Percentiles rank a stretch among this genome's conserved stretches.
Evolutionary conservation across 768 basidiomycete genomes (phyloP).

Genomic region (Arthromyces matolae): DNA sequence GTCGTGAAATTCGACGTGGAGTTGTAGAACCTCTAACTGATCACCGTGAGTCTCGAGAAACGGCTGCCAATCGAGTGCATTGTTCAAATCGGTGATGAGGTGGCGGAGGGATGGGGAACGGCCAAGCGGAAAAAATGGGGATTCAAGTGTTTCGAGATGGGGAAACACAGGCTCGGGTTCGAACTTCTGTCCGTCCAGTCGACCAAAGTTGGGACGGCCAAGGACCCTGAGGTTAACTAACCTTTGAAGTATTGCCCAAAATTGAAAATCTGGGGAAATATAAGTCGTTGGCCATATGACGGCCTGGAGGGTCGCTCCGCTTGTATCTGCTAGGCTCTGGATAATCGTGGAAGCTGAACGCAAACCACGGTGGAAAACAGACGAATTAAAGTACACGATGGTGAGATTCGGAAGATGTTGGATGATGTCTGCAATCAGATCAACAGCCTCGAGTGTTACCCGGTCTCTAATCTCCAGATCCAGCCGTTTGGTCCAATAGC

Average conservation of each 20-base stretch:
- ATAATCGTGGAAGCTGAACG: slow-evolving; percentile 2
- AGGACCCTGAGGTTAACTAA: slow-evolving; percentile 7
- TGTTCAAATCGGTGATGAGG: background rate
- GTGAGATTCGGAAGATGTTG: slow-evolving; percentile 17
- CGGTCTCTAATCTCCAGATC: slow-evolving; percentile 19
- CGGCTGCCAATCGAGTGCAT: background rate
- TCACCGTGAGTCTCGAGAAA: slow-evolving; percentile 10
- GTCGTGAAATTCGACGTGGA: background rate
- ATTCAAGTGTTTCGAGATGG: slow-evolving; percentile 4
- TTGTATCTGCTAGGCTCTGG: slow-evolving; percentile 3
- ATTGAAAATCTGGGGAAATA: background rate
- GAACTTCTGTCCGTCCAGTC: too few relatives aligned
- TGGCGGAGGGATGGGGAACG: slow-evolving; percentile 13
- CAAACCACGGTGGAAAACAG: background rate
- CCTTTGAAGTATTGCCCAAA: slow-evolving; percentile 11
- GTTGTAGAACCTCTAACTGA: slow-evolving; percentile 11
- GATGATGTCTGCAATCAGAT: slow-evolving; percentile 9
- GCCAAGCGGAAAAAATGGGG: background rate
- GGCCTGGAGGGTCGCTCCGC: slow-evolving; percentile 9
- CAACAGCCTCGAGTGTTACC: background rate
- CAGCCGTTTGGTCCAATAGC: slow-evolving; percentile 17
- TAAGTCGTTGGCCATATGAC: slow-evolving; percentile 4
- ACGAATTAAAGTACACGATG: slow-evolving; percentile 14
- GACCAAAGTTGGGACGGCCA: background rate
- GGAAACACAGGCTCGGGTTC: background rate